These are phyloP conservation scores for Megacollybia platyphylla DNA, from an alignment of 1,284 basidiomycete genomes.

Conservation along the genomic window DNA sequence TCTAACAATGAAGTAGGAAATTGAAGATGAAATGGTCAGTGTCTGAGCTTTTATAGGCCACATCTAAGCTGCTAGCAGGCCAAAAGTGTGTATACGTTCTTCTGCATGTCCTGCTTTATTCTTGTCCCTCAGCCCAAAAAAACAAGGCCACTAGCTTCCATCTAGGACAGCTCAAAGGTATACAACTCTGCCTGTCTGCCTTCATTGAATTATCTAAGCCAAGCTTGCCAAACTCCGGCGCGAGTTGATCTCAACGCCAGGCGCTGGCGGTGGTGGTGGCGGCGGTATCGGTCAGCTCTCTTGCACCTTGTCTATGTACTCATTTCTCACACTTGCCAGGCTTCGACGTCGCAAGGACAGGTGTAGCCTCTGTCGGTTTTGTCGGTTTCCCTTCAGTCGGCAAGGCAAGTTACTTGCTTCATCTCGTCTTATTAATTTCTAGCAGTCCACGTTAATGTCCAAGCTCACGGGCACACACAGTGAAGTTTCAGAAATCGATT, in stretches of 20 bases:
- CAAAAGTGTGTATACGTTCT: constrained; percentile 32
- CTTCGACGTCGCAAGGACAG: constrained; percentile 44
- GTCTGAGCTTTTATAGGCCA: constrained; percentile 4
- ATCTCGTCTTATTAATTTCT: constrained; percentile 7
- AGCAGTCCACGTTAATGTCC: constrained; percentile 92
- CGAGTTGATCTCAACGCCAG: constrained; percentile 79
- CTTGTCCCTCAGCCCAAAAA: constrained; percentile 63
- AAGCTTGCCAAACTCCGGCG: constrained; percentile 96
- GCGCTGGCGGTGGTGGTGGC: constrained; percentile 76
- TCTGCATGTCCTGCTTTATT: constrained; percentile 3
- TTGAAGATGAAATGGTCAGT: constrained; percentile 92
- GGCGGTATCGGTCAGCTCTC: constrained; percentile 50
- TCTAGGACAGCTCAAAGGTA: constrained; percentile 94
- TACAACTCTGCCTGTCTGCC: constrained; percentile 24
- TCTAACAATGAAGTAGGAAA: constrained; percentile 40
- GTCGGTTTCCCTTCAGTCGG: constrained; percentile 83
- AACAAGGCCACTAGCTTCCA: constrained; percentile 97
- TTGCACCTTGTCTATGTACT: too few species aligned
- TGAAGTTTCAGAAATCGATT: constrained; percentile 97
- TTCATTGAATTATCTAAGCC: constrained; percentile 52
- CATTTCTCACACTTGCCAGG: too few species aligned
- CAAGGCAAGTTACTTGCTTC: constrained; percentile 43
- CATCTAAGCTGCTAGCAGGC: constrained; percentile 20
- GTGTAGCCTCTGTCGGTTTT: constrained; percentile 93
- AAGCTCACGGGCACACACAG: constrained; percentile 97